phyloP scores from a whole-genome alignment of 2,329 filamentous ascomycete genomes.

The Pseudocercospora fijiensis region DNA sequence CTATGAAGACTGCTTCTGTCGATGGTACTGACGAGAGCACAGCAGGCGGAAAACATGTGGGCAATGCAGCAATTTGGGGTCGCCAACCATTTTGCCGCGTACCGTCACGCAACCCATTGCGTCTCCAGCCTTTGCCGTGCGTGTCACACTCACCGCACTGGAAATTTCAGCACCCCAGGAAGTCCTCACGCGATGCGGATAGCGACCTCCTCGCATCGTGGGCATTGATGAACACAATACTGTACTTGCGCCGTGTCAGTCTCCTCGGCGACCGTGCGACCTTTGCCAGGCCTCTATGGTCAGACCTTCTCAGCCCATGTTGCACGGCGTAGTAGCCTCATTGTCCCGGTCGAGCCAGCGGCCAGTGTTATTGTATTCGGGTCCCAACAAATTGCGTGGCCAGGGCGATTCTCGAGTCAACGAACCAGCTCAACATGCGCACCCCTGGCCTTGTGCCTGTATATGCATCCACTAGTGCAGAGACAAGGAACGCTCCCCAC shows the following conservation, averaged over 20 bases:
- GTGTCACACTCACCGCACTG: not conserved
- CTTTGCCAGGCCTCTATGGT: not conserved
- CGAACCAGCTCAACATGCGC: not conserved
- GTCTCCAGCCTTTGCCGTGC: not conserved
- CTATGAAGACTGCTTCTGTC: conserved; percentile 13
- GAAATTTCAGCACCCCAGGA: not conserved
- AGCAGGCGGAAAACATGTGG: not conserved
- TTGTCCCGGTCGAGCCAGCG: not conserved
- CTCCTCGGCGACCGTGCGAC: not conserved
- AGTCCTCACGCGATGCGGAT: not conserved
- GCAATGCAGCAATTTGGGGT: too few species aligned
- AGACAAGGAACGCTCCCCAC: conserved; percentile 2
- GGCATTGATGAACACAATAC: not conserved
- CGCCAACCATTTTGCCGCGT: not conserved
- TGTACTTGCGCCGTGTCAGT: not conserved
- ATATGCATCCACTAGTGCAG: not conserved
- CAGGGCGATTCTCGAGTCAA: conserved; percentile 6
- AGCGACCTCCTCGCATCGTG: conserved; percentile 2
- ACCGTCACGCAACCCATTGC: not conserved
- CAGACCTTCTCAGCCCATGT: not conserved
- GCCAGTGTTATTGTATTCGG: not conserved
- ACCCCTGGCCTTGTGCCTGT: conserved; percentile 4
- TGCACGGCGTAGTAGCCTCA: not conserved
- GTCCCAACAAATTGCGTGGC: conserved; percentile 8
- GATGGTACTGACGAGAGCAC: not conserved